phyloP scores from a whole-genome alignment of 306 rosid genomes.

The Begonia fuchsioides region DNA sequence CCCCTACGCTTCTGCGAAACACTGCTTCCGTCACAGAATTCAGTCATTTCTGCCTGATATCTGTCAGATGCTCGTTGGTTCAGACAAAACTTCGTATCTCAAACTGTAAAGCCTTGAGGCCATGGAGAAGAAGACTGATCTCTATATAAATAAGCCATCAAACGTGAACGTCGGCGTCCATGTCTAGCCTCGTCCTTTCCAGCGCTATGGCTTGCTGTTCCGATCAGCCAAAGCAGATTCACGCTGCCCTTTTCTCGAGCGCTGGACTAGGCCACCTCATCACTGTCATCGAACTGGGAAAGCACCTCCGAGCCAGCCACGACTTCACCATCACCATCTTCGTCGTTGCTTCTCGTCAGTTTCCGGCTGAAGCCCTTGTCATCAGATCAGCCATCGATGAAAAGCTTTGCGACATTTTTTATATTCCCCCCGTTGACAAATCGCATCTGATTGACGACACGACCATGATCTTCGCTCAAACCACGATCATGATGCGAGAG shows the following conservation, averaged over 20 bases:
- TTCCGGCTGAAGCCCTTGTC: constrained; percentile 10
- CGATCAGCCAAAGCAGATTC: not conserved
- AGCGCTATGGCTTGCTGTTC: too few species aligned
- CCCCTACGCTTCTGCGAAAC: too few species aligned
- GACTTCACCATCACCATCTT: constrained; percentile 12
- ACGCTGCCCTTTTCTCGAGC: constrained; percentile 11
- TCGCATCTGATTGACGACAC: constrained; percentile 5
- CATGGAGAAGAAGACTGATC: too few species aligned
- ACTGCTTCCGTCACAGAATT: too few species aligned
- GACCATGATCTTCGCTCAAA: not conserved
- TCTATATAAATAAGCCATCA: not conserved
- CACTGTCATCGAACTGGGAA: constrained; percentile 14
- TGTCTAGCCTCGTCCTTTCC: too few species aligned
- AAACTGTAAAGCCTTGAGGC: too few species aligned
- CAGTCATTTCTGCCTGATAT: too few species aligned
- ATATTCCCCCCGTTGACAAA: constrained; percentile 9
- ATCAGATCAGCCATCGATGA: constrained; percentile 2
- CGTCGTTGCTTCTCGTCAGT: constrained; percentile 1
- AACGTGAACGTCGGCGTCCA: too few species aligned
- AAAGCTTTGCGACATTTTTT: constrained; percentile 2
- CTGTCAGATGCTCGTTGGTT: too few species aligned
- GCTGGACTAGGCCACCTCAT: constrained; percentile 20
- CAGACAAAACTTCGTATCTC: too few species aligned
- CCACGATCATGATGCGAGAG: constrained; percentile 1
- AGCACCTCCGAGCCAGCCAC: constrained; percentile 13